A percentile compares a stretch with the other conserved stretches of the same genome.
Conservation (phyloP, 345 rosid genomes). For the Syzygium aqueum region DNA sequence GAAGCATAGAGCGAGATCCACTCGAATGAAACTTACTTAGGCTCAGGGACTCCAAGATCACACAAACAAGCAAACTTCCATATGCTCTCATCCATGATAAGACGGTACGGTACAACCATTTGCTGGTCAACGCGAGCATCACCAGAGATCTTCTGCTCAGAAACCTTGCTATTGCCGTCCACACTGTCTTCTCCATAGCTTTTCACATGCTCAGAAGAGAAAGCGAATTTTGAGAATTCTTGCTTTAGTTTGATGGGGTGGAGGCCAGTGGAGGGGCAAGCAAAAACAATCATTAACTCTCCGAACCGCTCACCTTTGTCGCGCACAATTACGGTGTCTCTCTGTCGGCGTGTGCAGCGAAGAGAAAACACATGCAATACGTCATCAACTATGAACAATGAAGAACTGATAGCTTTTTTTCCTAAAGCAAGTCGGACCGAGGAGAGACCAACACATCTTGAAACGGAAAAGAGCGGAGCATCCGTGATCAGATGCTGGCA, state of each 20-base stretch:
- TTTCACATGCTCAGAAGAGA: neutral
- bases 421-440: too few relatives aligned
- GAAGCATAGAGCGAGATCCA: slow-evolving; percentile 79
- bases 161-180: slow-evolving; percentile 75
- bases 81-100: slow-evolving; percentile 55
- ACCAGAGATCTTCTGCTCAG: slow-evolving; percentile 71
- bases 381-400: neutral
- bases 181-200: slow-evolving; percentile 69
- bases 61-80: slow-evolving; percentile 86
- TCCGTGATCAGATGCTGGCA: too few relatives aligned
- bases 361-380: neutral
- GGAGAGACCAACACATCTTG: too few relatives aligned
- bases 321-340: neutral
- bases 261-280: neutral
- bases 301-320: neutral
- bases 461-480: too few relatives aligned
- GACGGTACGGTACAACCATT: slow-evolving; percentile 41
- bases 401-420: neutral
- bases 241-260: neutral
- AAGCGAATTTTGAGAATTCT: neutral
- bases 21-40: slow-evolving; percentile 26
- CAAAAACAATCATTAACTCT: neutral
- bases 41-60: slow-evolving; percentile 72
- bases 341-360: neutral
- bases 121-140: slow-evolving; percentile 58